Conservation (phyloP, 345 rosid genomes). For the Triadica sebifera region DNA sequence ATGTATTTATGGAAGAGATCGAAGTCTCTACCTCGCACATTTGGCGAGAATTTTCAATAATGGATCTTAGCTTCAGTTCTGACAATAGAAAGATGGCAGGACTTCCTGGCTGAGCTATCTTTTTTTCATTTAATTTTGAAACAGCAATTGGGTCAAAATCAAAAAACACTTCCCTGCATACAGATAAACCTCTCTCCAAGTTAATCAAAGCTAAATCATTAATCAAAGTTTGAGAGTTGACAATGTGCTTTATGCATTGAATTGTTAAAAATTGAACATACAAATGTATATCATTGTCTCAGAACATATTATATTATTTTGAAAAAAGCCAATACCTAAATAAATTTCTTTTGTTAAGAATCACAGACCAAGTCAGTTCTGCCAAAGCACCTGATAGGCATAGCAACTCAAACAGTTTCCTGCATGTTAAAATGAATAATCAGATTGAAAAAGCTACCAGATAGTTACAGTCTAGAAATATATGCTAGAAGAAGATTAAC, state of each 20-base stretch:
- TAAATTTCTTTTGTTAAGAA: conserved; percentile 55
- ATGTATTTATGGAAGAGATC: neutral
- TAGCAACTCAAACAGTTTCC: conserved; percentile 69
- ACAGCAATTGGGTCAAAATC: conserved; percentile 67
- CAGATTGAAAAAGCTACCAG: neutral
- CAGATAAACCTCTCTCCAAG: neutral
- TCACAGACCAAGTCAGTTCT: conserved; percentile 60
- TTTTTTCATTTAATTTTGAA: conserved; percentile 72
- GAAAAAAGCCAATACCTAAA: conserved; percentile 42
- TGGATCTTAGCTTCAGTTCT: conserved; percentile 57
- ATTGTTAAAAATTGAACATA: neutral
- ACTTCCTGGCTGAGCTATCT: conserved; percentile 51
- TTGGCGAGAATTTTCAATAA: conserved; percentile 74
- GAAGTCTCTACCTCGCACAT: conserved; percentile 49
- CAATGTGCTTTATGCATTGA: too few species aligned
- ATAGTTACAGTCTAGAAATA: neutral
- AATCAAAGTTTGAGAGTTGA: neutral
- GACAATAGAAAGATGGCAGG: conserved; percentile 56
- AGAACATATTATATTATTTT: neutral
- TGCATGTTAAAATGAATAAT: conserved; percentile 31
- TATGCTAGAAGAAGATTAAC: neutral
- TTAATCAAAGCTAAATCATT: neutral
- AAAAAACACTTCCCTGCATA: conserved; percentile 64
- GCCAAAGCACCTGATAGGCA: conserved; percentile 57
- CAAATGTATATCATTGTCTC: neutral